Conservation (phyloP, 345 rosid species). For the Rubroshorea leprosula region DNA sequence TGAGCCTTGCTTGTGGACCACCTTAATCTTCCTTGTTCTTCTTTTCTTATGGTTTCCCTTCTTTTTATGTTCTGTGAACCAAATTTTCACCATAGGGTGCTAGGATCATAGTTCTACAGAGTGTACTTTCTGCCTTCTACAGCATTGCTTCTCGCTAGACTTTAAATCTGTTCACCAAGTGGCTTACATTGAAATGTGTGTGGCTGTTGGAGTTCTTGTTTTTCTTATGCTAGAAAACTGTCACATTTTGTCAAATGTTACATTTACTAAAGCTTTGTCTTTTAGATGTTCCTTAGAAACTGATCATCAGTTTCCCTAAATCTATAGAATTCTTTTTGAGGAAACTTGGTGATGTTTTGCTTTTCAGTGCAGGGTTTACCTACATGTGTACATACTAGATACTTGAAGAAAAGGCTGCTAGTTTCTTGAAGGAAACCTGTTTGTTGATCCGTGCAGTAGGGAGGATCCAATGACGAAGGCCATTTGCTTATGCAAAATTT, state of each 20-base stretch:
- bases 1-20: conserved; percentile 6
- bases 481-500: too few species aligned
- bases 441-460: neutral
- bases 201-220: neutral
- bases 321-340: neutral
- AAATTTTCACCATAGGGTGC: too few species aligned
- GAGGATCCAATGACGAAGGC: too few species aligned
- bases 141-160: too few species aligned
- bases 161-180: too few species aligned
- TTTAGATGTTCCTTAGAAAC: neutral
- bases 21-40: too few species aligned
- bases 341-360: neutral
- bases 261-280: too few species aligned
- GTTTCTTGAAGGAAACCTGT: neutral
- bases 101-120: too few species aligned
- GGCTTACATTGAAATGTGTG: neutral
- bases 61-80: neutral
- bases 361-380: neutral
- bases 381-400: neutral
- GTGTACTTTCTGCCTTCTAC: too few species aligned
- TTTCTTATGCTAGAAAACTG: neutral
- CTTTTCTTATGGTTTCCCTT: neutral
- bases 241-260: neutral
- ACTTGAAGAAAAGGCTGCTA: neutral
- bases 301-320: neutral